These are phyloP conservation scores for Cerioporus squamosus DNA, from an alignment of 1,284 basidiomycete genomes.

Conservation along the genomic window DNA sequence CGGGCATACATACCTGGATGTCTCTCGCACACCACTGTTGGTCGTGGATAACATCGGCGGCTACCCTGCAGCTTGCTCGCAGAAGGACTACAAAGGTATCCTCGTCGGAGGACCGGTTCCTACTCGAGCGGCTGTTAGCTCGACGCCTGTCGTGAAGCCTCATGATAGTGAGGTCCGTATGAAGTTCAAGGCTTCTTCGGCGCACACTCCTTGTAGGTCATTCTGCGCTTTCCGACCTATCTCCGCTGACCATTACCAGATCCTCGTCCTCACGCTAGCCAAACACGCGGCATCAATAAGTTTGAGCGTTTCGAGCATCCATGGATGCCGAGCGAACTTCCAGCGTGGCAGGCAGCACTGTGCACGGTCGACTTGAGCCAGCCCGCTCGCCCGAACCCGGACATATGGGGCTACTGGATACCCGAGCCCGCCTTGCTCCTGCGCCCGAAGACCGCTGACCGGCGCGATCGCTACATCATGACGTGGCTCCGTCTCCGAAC, in stretches of 20 bases:
- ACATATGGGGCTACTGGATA: conserved; percentile 12
- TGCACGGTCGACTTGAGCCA: not conserved
- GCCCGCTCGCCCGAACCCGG: not conserved
- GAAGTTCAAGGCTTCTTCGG: not conserved
- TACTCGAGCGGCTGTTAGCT: not conserved
- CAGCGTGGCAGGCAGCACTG: not conserved
- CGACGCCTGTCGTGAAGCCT: not conserved
- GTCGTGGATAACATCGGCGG: not conserved
- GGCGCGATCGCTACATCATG: not conserved
- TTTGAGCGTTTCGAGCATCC: conserved; percentile 1
- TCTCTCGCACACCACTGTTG: not conserved
- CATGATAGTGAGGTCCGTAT: not conserved
- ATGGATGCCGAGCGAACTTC: conserved; percentile 6
- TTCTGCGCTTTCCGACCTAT: too few species aligned
- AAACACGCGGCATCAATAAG: conserved; percentile 7
- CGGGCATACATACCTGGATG: not conserved
- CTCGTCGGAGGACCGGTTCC: not conserved
- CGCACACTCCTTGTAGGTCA: too few species aligned
- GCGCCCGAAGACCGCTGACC: not conserved
- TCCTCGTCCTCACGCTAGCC: not conserved
- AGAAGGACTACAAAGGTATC: not conserved
- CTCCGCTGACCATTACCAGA: not conserved
- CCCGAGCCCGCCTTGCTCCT: conserved; percentile 8
- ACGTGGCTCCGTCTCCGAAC: conserved; percentile 1
- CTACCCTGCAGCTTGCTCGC: not conserved